phyloP scores from a whole-genome alignment of 148 eudicot species.

The Rhododendron vialii region DNA sequence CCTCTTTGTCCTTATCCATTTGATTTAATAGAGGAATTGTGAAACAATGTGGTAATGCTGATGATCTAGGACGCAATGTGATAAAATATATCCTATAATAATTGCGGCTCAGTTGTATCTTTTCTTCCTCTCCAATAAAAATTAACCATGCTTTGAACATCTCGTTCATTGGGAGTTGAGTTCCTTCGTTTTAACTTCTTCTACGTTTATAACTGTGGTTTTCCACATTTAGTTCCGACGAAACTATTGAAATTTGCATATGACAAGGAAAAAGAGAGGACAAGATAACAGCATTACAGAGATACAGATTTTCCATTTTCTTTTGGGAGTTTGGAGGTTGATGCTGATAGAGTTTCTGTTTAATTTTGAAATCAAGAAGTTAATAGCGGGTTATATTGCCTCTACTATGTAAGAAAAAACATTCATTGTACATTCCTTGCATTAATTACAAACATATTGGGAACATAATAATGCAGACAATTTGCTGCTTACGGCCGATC shows the following conservation, averaged over 20 bases:
- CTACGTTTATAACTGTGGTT: neutral
- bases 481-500: slow-evolving; percentile 84
- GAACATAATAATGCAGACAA: slow-evolving; percentile 60
- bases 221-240: neutral
- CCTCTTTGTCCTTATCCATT: neutral
- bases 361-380: neutral
- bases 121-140: neutral
- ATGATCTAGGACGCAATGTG: neutral
- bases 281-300: neutral
- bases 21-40: neutral
- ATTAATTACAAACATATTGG: neutral
- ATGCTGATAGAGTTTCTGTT: neutral
- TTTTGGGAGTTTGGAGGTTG: neutral
- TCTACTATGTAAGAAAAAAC: neutral
- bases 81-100: neutral
- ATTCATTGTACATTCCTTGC: neutral
- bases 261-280: neutral
- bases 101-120: neutral
- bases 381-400: neutral
- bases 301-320: neutral
- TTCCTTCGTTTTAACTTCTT: neutral
- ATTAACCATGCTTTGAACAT: neutral
- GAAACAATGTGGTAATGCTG: neutral
- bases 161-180: neutral
- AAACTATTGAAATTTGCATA: slow-evolving; percentile 8